These are phyloP conservation scores for Magnaporthales sp. DNA, from an alignment of 2,329 filamentous ascomycete genomes.

Conservation along the genomic window DNA sequence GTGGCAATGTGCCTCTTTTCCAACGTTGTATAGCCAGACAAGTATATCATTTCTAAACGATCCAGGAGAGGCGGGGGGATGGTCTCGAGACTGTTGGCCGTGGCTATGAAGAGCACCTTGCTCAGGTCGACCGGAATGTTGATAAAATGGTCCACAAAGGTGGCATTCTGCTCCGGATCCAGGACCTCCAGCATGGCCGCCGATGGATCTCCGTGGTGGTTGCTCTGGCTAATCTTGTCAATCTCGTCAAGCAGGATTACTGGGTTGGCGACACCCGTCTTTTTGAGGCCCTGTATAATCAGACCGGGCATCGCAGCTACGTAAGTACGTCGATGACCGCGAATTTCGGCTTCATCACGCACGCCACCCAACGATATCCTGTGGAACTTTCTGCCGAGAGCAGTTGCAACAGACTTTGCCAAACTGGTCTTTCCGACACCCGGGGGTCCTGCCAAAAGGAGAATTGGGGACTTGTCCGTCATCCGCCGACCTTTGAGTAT, in stretches of 20 bases:
- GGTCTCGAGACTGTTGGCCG: slow-evolving; percentile 88
- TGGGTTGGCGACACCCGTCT: slow-evolving; percentile 90
- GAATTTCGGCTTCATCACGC: slow-evolving; percentile 91
- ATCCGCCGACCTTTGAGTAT: slow-evolving; percentile 73
- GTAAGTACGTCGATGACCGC: slow-evolving; percentile 89
- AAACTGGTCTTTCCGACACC: slow-evolving; percentile 95
- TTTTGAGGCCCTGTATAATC: slow-evolving; percentile 87
- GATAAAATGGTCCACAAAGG: slow-evolving; percentile 92
- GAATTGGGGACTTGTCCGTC: slow-evolving; percentile 91
- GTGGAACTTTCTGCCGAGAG: slow-evolving; percentile 91
- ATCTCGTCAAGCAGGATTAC: slow-evolving; percentile 96
- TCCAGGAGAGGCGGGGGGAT: slow-evolving; percentile 92
- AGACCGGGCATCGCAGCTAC: slow-evolving; percentile 98
- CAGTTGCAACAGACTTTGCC: slow-evolving; percentile 85
- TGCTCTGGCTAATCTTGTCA: slow-evolving; percentile 87
- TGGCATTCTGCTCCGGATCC: slow-evolving; percentile 93
- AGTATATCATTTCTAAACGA: slow-evolving; percentile 91
- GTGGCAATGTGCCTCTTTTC: slow-evolving; percentile 95
- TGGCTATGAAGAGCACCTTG: slow-evolving; percentile 96
- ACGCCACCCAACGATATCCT: slow-evolving; percentile 94
- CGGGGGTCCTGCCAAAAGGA: slow-evolving; percentile 86
- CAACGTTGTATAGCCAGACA: slow-evolving; percentile 91
- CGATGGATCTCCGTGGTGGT: slow-evolving; percentile 90
- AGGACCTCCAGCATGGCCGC: slow-evolving; percentile 97
- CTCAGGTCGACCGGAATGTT: slow-evolving; percentile 92